phyloP scores from a whole-genome alignment of 768 basidiomycete genomes.

The Suillus subaureus region DNA sequence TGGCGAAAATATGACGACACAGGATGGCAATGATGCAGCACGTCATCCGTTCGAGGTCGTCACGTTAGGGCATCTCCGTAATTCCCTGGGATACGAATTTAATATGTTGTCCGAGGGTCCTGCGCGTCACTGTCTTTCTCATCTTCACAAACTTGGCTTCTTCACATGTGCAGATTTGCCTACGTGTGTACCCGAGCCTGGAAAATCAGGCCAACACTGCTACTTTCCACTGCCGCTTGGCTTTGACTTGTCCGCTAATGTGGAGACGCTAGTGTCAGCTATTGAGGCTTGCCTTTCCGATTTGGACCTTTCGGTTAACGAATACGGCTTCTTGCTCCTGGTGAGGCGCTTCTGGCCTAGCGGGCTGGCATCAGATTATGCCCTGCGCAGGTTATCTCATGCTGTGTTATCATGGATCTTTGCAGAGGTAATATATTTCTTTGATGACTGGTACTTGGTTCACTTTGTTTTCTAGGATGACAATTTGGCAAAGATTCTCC shows the following conservation, averaged over 20 bases:
- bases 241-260: constrained; percentile 69
- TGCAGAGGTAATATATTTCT: constrained; percentile 53
- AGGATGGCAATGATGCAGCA: constrained; percentile 26
- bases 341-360: constrained; percentile 73
- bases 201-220: constrained; percentile 48
- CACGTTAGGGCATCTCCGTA: constrained; percentile 59
- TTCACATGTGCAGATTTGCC: constrained; percentile 48
- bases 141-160: constrained; percentile 65
- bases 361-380: constrained; percentile 72
- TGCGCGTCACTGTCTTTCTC: constrained; percentile 54
- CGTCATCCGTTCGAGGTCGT: constrained; percentile 59
- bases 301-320: constrained; percentile 72
- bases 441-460: neutral
- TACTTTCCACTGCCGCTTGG: constrained; percentile 70
- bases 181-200: constrained; percentile 10
- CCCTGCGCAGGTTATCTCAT: constrained; percentile 59
- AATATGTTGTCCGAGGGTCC: constrained; percentile 54
- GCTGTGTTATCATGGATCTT: constrained; percentile 71
- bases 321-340: constrained; percentile 72
- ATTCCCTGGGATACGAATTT: constrained; percentile 61
- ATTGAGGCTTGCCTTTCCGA: constrained; percentile 74
- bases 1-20: constrained; percentile 37
- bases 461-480: constrained; percentile 51
- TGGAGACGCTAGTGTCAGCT: constrained; percentile 70
- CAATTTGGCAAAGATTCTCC: constrained; percentile 63